Percentiles rank a stretch among this genome's conserved stretches.
Conservation (phyloP, 1,284 basidiomycete species). For the Sphagnurus paluster region DNA sequence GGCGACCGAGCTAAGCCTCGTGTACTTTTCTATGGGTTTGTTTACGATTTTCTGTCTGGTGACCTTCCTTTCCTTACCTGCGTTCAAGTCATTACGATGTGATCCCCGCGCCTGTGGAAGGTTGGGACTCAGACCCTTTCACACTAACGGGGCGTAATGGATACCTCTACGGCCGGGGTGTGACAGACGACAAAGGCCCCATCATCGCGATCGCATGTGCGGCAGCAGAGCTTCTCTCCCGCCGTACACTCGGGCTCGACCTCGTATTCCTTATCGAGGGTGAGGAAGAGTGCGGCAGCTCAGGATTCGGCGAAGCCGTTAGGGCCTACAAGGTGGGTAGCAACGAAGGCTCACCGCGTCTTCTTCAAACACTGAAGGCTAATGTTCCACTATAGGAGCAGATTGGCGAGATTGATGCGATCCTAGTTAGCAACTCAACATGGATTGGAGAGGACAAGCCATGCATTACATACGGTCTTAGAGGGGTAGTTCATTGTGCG, state of each 20-base stretch:
- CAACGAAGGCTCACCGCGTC: not conserved
- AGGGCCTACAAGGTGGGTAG: slow-evolving; percentile 61
- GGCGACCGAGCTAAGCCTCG: slow-evolving; percentile 59
- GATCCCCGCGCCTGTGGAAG: slow-evolving; percentile 70
- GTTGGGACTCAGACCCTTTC: slow-evolving; percentile 90
- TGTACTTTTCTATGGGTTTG: slow-evolving; percentile 85
- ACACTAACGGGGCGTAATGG: slow-evolving; percentile 83
- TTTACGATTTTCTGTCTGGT: slow-evolving; percentile 4
- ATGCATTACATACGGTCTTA: slow-evolving; percentile 92
- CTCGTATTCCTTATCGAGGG: slow-evolving; percentile 93
- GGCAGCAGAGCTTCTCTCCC: slow-evolving; percentile 75
- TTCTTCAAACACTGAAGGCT: not conserved
- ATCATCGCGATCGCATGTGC: slow-evolving; percentile 91
- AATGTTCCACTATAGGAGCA: slow-evolving; percentile 46
- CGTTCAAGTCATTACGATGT: slow-evolving; percentile 85
- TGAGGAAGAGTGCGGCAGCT: slow-evolving; percentile 92
- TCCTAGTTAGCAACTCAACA: slow-evolving; percentile 92
- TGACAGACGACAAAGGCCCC: slow-evolving; percentile 92
- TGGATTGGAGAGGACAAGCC: slow-evolving; percentile 97
- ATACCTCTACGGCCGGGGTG: slow-evolving; percentile 92
- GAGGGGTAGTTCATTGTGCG: slow-evolving; percentile 88
- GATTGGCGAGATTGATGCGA: slow-evolving; percentile 85
- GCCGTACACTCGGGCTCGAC: slow-evolving; percentile 80
- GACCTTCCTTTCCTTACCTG: not conserved
- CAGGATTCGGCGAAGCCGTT: slow-evolving; percentile 81